Conservation (phyloP, 108 stramenopile species). For the Pseudonitzschia multiseries region DNA sequence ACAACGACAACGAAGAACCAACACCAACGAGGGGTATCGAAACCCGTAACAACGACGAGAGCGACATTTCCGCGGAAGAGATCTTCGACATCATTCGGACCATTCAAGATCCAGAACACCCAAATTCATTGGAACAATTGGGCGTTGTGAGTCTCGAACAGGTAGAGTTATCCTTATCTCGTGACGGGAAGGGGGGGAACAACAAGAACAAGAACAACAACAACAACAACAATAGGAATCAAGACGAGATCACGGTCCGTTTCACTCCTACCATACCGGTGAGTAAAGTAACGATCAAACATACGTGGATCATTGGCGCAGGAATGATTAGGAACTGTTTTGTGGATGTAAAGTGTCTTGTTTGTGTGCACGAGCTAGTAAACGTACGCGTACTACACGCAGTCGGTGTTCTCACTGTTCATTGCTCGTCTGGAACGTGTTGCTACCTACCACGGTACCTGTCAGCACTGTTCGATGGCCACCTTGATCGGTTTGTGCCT, state of each 20-base stretch:
- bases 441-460: conserved; percentile 32
- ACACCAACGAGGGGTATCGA: background rate
- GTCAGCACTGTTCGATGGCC: conserved; percentile 96
- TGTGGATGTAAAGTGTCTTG: too few species aligned
- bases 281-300: background rate
- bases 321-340: background rate
- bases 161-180: conserved; percentile 58
- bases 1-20: conserved; percentile 5
- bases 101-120: conserved; percentile 99
- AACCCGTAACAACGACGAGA: conserved; percentile 1
- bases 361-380: too few species aligned
- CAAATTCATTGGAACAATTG: conserved; percentile 95
- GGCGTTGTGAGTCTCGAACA: conserved; percentile 88
- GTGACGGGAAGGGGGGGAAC: conserved; percentile 23
- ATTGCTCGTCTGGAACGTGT: conserved; percentile 42
- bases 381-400: too few species aligned
- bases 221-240: background rate
- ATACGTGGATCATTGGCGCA: background rate
- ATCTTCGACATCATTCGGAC: conserved; percentile 96
- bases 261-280: conserved; percentile 49
- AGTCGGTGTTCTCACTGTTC: background rate
- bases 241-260: conserved; percentile 53
- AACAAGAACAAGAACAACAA: too few species aligned
- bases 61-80: conserved; percentile 66
- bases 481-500: conserved; percentile 97